A percentile compares a stretch with the other conserved stretches of the same genome.
Conservation (phyloP, 192 early-diverging fungal genomes). For the Chytriomyces sp. region DNA sequence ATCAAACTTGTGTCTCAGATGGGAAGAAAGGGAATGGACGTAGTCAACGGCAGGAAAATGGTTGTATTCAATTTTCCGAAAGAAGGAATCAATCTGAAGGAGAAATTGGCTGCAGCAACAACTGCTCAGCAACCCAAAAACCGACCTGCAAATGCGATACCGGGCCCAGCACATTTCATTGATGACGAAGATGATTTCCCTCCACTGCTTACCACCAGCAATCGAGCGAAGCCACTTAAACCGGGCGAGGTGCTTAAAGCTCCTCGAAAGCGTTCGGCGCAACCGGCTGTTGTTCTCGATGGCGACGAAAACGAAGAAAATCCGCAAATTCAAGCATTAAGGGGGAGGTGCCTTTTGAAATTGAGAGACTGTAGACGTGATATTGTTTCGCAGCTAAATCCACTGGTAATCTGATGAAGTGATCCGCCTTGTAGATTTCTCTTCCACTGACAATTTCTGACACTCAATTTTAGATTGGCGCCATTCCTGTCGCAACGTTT, state of each 20-base stretch:
- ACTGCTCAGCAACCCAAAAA: not conserved
- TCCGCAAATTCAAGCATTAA: not conserved
- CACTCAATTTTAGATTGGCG: constrained; percentile 21
- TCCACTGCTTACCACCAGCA: not conserved
- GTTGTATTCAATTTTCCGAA: constrained; percentile 15
- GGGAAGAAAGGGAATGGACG: constrained; percentile 3
- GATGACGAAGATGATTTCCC: constrained; percentile 4
- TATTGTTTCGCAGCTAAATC: constrained; percentile 3
- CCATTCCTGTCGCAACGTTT: constrained; percentile 4
- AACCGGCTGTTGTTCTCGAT: too few species aligned
- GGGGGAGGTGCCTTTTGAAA: not conserved
- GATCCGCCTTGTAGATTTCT: not conserved
- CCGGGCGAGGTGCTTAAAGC: not conserved
- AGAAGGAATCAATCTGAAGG: constrained; percentile 21
- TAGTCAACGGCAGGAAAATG: constrained; percentile 14
- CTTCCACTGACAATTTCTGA: constrained; percentile 1
- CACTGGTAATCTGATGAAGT: constrained; percentile 10
- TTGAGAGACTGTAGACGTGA: not conserved
- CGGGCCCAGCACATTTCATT: not conserved
- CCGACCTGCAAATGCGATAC: not conserved
- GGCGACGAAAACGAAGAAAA: not conserved
- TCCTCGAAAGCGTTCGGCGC: constrained; percentile 1
- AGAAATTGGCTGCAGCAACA: not conserved
- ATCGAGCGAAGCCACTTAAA: constrained; percentile 7
- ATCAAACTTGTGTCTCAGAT: not conserved